These are phyloP conservation scores for Scortechinia acanthostroma DNA, from an alignment of 2,329 filamentous ascomycete genomes.

Conservation along the genomic window DNA sequence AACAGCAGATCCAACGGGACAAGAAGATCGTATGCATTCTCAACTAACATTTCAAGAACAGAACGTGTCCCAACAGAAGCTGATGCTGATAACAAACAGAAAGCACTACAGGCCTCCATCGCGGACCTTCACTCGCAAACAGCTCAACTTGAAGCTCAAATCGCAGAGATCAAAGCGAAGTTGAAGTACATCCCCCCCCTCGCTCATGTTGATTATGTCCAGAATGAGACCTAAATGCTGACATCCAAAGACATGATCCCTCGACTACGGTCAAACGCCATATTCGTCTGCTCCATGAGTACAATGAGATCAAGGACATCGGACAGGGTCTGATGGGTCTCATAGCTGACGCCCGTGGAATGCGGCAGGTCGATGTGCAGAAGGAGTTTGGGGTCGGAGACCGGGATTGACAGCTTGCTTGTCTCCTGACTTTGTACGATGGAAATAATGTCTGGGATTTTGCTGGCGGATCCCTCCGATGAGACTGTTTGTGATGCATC, in stretches of 20 bases:
- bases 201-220: no score
- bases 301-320: conserved; percentile 27
- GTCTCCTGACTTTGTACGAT: no score
- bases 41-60: neutral
- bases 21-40: neutral
- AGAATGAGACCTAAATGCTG: no score
- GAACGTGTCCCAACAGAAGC: neutral
- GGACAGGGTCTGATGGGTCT: conserved; percentile 27
- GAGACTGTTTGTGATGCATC: no score
- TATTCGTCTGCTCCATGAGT: conserved; percentile 18
- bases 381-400: conserved; percentile 25
- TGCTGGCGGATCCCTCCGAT: no score
- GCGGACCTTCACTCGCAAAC: neutral
- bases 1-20: neutral
- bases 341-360: conserved; percentile 22
- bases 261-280: conserved; percentile 11
- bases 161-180: neutral
- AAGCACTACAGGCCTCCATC: neutral
- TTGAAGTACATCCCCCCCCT: no score
- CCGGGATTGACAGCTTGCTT: conserved; percentile 20
- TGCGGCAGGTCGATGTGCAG: conserved; percentile 21
- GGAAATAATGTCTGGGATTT: no score
- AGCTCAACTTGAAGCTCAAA: neutral
- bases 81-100: neutral
- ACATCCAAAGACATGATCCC: conserved; percentile 16